Evolutionary conservation across 306 rosid genomes (phyloP), one percentile per base, ranked within the genome.

Genomic region (Malus domestica): DNA sequence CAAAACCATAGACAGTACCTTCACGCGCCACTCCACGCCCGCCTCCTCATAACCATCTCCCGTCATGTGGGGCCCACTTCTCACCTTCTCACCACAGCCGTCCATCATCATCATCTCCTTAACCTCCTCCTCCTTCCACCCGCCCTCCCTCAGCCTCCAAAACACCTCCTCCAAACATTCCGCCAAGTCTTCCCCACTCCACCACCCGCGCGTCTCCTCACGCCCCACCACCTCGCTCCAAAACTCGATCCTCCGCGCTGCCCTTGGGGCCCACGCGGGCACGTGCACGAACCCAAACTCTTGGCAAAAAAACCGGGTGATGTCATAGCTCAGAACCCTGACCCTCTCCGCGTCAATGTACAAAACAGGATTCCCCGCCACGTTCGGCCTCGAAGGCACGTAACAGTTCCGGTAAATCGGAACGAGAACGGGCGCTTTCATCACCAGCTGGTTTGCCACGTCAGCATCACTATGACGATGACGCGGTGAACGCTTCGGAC

Each of bases 81-180:
- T 64, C 3, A 15, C 40, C 25, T 32, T 69, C 57, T 67, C 87
- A 16, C 63, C 78, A 27, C 81, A 80, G 72, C 83, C 80, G 83
- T 76, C 87, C 84, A 77, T 78, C 89, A 78, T 85, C 94, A 87
- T 85, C 96, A 95, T 92, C 58, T 95, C 98, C 22, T 80, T 73
- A 10, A 95, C 84, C 67, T 95, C 98, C 58, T 92, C 96, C 29
- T 92, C 97, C 68, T 45, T 79, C 98, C 98, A 95, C 64, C 98
- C 97, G 23, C 96, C 97, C 4, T 90, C 85, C 23, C 92, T 80
- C 85, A 95, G n/a, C 68, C 73, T 81, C 88, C 89, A 55, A 51
- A 77, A 70, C 76, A 79, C 93, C 33, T 78, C 75, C 6, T 90
- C 91, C 87, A 95, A 35, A 59, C 96, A 89, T 67, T 60, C 81